phyloP scores from a whole-genome alignment of 345 rosid species.

The Brassica carinata region DNA sequence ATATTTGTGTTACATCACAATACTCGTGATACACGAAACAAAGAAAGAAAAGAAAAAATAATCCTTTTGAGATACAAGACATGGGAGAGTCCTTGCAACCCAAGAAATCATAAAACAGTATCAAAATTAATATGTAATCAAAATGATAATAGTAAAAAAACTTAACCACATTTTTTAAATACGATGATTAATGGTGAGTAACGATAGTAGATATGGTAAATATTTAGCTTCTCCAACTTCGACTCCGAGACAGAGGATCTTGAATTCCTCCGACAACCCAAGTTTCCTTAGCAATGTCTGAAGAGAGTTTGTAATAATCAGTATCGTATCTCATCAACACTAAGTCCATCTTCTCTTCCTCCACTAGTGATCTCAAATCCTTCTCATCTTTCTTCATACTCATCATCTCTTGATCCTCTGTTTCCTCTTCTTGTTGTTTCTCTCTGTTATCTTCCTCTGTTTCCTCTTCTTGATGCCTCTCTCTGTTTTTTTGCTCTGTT shows the following conservation, averaged over 20 bases:
- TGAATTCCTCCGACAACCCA: conserved; percentile 78
- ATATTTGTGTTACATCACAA: not conserved
- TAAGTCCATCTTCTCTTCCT: conserved; percentile 68
- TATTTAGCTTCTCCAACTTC: conserved; percentile 79
- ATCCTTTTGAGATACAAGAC: conserved; percentile 16
- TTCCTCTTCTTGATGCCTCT: not conserved
- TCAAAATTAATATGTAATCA: conserved; percentile 15
- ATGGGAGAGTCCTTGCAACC: conserved; percentile 1
- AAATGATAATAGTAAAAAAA: conserved; percentile 9
- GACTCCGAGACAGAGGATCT: conserved; percentile 66
- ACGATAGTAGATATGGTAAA: not conserved
- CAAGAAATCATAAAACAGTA: conserved; percentile 4
- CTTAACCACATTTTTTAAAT: conserved; percentile 1
- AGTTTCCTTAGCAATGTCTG: conserved; percentile 82
- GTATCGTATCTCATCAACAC: conserved; percentile 64
- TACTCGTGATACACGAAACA: not conserved
- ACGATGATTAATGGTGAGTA: conserved; percentile 18
- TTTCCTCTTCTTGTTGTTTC: not conserved
- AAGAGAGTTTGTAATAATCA: conserved; percentile 67
- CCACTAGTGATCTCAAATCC: conserved; percentile 61
- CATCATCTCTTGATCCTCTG: not conserved
- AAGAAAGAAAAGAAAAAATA: not conserved
- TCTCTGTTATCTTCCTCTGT: not conserved
- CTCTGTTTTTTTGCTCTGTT: conserved; percentile 19
- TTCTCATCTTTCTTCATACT: conserved; percentile 27